A percentile compares a stretch with the other conserved stretches of the same genome.
Evolutionary conservation across 2,329 filamentous ascomycete species (phyloP).

Genomic region (Nannizziopsis arthrosporioides): DNA sequence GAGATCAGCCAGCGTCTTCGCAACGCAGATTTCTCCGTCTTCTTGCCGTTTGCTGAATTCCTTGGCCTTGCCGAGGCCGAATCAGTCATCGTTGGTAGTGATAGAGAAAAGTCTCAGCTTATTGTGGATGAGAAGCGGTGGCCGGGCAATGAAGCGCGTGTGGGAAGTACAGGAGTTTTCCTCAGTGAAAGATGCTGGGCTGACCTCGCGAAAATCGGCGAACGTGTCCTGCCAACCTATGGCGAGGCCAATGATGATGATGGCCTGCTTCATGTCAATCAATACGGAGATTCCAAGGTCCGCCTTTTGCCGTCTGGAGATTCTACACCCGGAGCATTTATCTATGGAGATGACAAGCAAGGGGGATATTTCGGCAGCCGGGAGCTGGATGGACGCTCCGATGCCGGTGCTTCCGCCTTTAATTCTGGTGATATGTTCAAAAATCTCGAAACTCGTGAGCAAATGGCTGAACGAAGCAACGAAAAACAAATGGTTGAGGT

Average conservation of each 20-base stretch:
- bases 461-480: constrained; percentile 91
- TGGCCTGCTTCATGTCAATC: constrained; percentile 42
- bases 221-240: constrained; percentile 47
- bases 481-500: constrained; percentile 84
- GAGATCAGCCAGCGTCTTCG: constrained; percentile 90
- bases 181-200: constrained; percentile 93
- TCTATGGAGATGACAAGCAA: constrained; percentile 58
- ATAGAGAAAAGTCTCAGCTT: constrained; percentile 80
- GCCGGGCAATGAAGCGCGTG: constrained; percentile 79
- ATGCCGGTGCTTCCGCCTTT: constrained; percentile 83
- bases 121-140: constrained; percentile 88
- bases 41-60: constrained; percentile 92
- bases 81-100: constrained; percentile 75
- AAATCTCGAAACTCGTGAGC: constrained; percentile 83
- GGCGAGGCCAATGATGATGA: constrained; percentile 48
- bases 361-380: constrained; percentile 64
- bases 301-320: constrained; percentile 41
- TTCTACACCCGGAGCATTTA: constrained; percentile 46
- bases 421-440: constrained; percentile 96
- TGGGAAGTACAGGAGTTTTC: constrained; percentile 89
- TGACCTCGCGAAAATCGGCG: constrained; percentile 66
- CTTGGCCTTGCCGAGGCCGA: constrained; percentile 77
- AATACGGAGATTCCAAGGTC: constrained; percentile 42
- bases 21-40: constrained; percentile 89
- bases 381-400: constrained; percentile 74